A percentile compares a stretch with the other conserved stretches of the same genome.
Evolutionary conservation across 2,329 filamentous ascomycete genomes (phyloP).

Genomic region (Drechslera avenae): DNA sequence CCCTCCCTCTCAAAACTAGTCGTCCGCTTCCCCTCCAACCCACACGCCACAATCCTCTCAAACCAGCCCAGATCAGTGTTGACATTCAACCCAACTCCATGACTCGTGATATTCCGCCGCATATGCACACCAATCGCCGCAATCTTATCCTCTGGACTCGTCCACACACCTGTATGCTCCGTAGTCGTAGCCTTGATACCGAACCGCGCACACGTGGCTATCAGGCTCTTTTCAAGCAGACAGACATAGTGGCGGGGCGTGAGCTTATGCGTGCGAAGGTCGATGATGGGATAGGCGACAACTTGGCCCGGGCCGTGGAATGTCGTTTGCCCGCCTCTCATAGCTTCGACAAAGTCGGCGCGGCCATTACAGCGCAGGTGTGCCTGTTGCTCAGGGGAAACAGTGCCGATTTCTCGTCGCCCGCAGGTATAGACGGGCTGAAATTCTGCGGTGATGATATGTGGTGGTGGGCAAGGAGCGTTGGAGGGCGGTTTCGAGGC

Average conservation of each 20-base stretch:
- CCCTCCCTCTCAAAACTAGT: slow-evolving; percentile 72
- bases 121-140: slow-evolving; percentile 92
- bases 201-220: slow-evolving; percentile 65
- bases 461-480: slow-evolving; percentile 61
- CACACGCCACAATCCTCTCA: slow-evolving; percentile 85
- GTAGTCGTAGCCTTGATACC: slow-evolving; percentile 67
- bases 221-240: slow-evolving; percentile 76
- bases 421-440: slow-evolving; percentile 87
- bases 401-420: slow-evolving; percentile 69
- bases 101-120: slow-evolving; percentile 78
- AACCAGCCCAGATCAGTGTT: slow-evolving; percentile 67
- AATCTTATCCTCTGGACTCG: slow-evolving; percentile 66
- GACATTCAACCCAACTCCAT: slow-evolving; percentile 85
- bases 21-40: slow-evolving; percentile 76
- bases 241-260: slow-evolving; percentile 78
- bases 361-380: slow-evolving; percentile 48
- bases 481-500: slow-evolving; percentile 60
- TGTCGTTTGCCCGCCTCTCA: slow-evolving; percentile 88
- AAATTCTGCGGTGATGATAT: slow-evolving; percentile 81
- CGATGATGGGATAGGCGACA: slow-evolving; percentile 90
- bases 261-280: slow-evolving; percentile 71
- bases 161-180: slow-evolving; percentile 85
- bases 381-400: slow-evolving; percentile 55
- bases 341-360: slow-evolving; percentile 70
- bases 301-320: slow-evolving; percentile 95